These are phyloP conservation scores for Kazachstania psychrophila DNA, from an alignment of 805 yeast genomes.

Conservation along the genomic window DNA sequence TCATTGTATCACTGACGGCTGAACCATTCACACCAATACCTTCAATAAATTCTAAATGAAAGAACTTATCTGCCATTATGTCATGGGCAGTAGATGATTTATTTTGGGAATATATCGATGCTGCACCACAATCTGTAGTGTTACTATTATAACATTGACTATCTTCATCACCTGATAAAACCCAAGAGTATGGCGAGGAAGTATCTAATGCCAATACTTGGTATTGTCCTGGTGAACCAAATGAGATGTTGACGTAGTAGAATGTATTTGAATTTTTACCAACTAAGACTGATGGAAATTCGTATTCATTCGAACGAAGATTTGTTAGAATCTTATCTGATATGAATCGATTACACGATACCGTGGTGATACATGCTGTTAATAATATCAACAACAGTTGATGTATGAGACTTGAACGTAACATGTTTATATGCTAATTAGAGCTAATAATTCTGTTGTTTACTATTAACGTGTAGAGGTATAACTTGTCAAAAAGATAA, in stretches of 20 bases:
- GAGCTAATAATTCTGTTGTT: too few species aligned
- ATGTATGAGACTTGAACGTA: too few species aligned
- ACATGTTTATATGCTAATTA: too few species aligned
- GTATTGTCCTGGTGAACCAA: constrained; percentile 29
- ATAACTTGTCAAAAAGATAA: too few species aligned
- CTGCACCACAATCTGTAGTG: constrained; percentile 8
- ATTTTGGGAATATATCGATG: constrained; percentile 10
- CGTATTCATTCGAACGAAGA: background rate
- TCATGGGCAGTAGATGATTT: constrained; percentile 14
- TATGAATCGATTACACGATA: too few species aligned
- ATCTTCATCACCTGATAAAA: constrained; percentile 14
- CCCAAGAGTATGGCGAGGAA: constrained; percentile 34
- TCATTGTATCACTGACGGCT: constrained; percentile 17
- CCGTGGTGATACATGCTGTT: too few species aligned
- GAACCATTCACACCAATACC: constrained; percentile 18
- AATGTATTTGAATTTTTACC: constrained; percentile 18
- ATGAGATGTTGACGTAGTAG: constrained; percentile 27
- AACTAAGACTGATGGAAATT: constrained; percentile 18
- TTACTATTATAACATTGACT: constrained; percentile 5
- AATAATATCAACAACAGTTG: too few species aligned
- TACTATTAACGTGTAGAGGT: too few species aligned
- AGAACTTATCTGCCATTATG: constrained; percentile 7
- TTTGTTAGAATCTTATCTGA: background rate
- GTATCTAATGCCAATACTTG: constrained; percentile 30
- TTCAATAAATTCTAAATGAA: constrained; percentile 20